Evolutionary conservation across 2,329 filamentous ascomycete species (phyloP), one percentile per base, ranked within the genome.

Genomic region (Colletotrichum endophyticum): DNA sequence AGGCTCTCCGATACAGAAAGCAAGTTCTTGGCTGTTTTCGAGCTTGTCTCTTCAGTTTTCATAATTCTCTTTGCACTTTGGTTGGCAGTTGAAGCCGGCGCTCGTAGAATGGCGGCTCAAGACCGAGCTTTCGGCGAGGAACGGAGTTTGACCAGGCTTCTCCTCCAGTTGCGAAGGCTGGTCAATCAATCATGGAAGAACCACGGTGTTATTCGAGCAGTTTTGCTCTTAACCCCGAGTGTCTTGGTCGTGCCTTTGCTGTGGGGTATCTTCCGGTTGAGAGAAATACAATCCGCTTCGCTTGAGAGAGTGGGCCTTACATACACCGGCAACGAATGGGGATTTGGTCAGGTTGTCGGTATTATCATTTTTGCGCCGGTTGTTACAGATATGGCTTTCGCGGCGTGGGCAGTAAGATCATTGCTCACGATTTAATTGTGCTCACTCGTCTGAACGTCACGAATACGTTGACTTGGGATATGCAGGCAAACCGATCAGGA

Each of bases 291-390:
- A 12, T 25, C 62, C 13, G 25, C 32, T 7, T 27, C 63, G 11
- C 7, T 49, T 19, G 30, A 66, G 25, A 32, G 22, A 8, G 22
- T 68, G n/a, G 68, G 13, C 0, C 25, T 11, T 8, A 22, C 28
- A 2, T 76, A 73, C 11, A 25, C 30, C 11, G 64, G 63, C 15
- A 49, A 76, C 11, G 71, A 78, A 5, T 81, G 79, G 79, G 80
- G 75, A 1, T 81, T 80, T 53, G 80, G 80, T 0, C 79, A 81
- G 16, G 77, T 82, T 16, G 72, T 82, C 12, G 81, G 77, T 13
- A 70, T 81, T 16, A 57, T 81, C 28, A 49, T 80, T 15, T 81
- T 82, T 76, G 59, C 70, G 2, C 79, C 78, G 6, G 77, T 82
- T 6, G n/a, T 61, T 5, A 59, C 36, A 7, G 66, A 75, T 8